Evolutionary conservation across 192 early-diverging fungal genomes (phyloP).

Genomic region (Coemansia sp.): DNA sequence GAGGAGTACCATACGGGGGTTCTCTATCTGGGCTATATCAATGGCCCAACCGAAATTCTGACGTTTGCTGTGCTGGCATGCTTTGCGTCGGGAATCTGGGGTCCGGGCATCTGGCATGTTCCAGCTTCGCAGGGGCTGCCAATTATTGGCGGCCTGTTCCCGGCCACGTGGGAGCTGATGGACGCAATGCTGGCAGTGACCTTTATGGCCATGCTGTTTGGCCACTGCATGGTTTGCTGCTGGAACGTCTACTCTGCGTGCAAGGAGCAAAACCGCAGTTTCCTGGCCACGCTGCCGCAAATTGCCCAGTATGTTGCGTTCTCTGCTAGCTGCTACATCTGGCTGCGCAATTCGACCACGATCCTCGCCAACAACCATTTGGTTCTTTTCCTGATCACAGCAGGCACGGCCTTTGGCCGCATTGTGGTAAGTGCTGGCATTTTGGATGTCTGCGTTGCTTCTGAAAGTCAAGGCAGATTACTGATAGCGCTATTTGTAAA

Average conservation of each 20-base stretch:
- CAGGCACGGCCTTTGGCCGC: constrained; percentile 81
- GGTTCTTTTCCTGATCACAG: constrained; percentile 69
- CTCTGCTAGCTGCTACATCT: constrained; percentile 61
- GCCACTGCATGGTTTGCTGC: constrained; percentile 46
- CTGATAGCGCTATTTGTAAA: background rate
- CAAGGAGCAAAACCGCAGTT: constrained; percentile 61
- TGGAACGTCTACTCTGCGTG: constrained; percentile 51
- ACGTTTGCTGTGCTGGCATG: constrained; percentile 66
- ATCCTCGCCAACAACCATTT: constrained; percentile 68
- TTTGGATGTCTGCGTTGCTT: background rate
- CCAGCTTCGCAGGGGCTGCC: constrained; percentile 40
- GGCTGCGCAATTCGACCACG: constrained; percentile 71
- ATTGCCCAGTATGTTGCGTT: constrained; percentile 65
- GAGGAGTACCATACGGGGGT: constrained; percentile 88
- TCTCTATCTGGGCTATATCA: constrained; percentile 78
- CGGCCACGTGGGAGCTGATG: constrained; percentile 38
- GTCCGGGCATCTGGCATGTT: constrained; percentile 51
- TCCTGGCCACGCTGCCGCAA: constrained; percentile 60
- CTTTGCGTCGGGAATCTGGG: constrained; percentile 67
- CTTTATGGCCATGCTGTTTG: constrained; percentile 33
- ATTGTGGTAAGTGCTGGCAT: constrained; percentile 59
- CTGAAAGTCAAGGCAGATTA: background rate
- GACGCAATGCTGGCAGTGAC: constrained; percentile 39
- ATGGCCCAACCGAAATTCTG: constrained; percentile 85
- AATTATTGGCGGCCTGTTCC: constrained; percentile 39